These are phyloP conservation scores for Neofusicoccum laricinum DNA, from an alignment of 2,329 filamentous ascomycete species.

Conservation along the genomic window DNA sequence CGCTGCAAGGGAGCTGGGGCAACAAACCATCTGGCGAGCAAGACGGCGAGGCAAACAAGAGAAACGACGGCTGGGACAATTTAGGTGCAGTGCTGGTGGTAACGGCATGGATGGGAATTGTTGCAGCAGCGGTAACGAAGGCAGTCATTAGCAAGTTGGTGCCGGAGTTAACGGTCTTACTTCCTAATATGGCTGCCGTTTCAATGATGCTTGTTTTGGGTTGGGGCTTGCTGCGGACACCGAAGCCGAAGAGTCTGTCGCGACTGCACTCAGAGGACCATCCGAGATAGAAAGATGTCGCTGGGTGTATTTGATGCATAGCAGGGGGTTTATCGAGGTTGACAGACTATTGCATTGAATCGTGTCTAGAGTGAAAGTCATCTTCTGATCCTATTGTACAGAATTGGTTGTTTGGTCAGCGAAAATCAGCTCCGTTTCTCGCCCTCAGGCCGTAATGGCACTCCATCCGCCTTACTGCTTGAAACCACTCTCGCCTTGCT, in stretches of 20 bases:
- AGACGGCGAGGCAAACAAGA: background rate
- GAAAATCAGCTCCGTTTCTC: background rate
- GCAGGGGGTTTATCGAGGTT: no score
- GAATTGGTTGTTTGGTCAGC: background rate
- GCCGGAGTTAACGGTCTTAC: background rate
- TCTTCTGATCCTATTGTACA: constrained; percentile 8
- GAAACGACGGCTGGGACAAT: background rate
- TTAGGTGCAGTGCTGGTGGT: background rate
- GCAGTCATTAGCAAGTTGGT: background rate
- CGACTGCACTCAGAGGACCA: no score
- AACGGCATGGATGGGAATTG: background rate
- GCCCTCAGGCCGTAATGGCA: background rate
- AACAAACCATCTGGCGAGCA: constrained; percentile 12
- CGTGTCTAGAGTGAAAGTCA: background rate
- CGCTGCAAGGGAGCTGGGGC: constrained; percentile 35
- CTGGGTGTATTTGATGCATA: no score
- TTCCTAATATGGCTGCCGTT: no score
- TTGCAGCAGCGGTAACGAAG: background rate
- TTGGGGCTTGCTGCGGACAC: no score
- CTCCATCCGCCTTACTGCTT: constrained; percentile 9
- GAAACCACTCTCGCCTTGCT: constrained; percentile 68
- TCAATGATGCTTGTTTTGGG: no score
- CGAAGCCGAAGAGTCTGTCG: no score
- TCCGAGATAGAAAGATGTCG: no score
- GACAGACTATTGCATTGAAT: background rate